Percentiles rank a stretch among this genome's conserved stretches.
phyloP scores from a whole-genome alignment of 2,329 filamentous ascomycete genomes.

The Penicillium polonicum region DNA sequence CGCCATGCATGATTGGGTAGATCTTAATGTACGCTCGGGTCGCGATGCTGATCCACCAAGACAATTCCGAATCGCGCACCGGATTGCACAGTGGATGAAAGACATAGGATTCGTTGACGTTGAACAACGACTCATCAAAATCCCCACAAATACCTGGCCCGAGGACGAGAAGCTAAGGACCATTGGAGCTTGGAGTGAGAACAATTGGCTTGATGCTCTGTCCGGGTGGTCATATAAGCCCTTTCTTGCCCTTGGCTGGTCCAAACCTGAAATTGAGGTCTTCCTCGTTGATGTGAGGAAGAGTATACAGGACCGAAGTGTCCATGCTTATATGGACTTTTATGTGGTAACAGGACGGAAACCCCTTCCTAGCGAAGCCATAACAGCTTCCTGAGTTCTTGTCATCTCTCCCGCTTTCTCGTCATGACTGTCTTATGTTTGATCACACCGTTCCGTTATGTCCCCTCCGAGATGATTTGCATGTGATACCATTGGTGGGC shows the following conservation, averaged over 20 bases:
- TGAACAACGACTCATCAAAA: conserved; percentile 52
- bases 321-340: conserved; percentile 45
- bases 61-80: conserved; percentile 54
- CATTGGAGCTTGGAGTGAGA: conserved; percentile 51
- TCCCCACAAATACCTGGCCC: conserved; percentile 55
- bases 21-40: conserved; percentile 44
- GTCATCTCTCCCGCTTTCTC: background rate
- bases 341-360: conserved; percentile 42
- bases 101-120: conserved; percentile 60
- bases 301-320: conserved; percentile 40
- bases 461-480: conserved; percentile 25
- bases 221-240: conserved; percentile 47
- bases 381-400: conserved; percentile 10
- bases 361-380: conserved; percentile 24
- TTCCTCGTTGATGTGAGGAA: conserved; percentile 46
- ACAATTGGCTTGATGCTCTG: conserved; percentile 46
- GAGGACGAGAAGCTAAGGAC: conserved; percentile 48
- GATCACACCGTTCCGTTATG: conserved; percentile 11
- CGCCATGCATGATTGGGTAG: conserved; percentile 51
- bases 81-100: conserved; percentile 55
- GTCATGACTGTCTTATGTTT: conserved; percentile 12
- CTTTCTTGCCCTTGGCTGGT: conserved; percentile 44
- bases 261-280: conserved; percentile 47
- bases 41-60: conserved; percentile 45
- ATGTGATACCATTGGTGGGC: conserved; percentile 31